Base-by-base conservation (phyloP, 352 stramenopile species). In the Pythium pyrilobum region DNA sequence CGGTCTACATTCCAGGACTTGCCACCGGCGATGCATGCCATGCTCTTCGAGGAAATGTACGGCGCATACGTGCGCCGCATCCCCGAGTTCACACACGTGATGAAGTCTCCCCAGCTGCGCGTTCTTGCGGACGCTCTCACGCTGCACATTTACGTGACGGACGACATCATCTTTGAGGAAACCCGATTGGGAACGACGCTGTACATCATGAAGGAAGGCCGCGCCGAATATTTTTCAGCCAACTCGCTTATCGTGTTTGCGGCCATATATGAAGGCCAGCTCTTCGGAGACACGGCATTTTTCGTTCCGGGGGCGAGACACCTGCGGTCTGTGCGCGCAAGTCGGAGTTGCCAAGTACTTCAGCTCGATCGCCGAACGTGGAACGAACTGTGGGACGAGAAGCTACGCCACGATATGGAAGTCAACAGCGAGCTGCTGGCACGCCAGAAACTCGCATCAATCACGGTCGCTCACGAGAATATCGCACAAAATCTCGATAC, bases 271-370 rank as follows among this genome's bases (percentile, higher is more conserved):
- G 25, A 34, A 8, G 74, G 71, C 1, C 41, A 54, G 24, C 34
- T 88, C 0, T 87, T 90, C 36, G 79, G 77, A 1, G 77, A 87
- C 34, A 71, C 75, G n/a, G 51, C 71, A 2, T 88, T 90, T 46
- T 87, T 90, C 25, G 28, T 86, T 0, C 57, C 61, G 7, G 64
- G 66, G 1, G 49, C 65, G 2, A 59, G 55, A 11, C 74, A 68
- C 0, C 44, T 85, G 18, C 64, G 71, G 16, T 74, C 66, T 1
- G 52, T 66, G 0, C 79, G 79, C 12, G 74, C 74, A 0, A 67
- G 74, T 23, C 63, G 51, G 27, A 88, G 64, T 24, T 87, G 77
- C 25, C 72, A 88, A 52, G 58, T 90, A 7, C 48, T 90, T 5
- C 65, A 85, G 39, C 64, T 90, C 0, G 62, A 79, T 11, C 60